Base-by-base conservation (phyloP, 129 eudicot species). In the Deinandra increscens region DNA sequence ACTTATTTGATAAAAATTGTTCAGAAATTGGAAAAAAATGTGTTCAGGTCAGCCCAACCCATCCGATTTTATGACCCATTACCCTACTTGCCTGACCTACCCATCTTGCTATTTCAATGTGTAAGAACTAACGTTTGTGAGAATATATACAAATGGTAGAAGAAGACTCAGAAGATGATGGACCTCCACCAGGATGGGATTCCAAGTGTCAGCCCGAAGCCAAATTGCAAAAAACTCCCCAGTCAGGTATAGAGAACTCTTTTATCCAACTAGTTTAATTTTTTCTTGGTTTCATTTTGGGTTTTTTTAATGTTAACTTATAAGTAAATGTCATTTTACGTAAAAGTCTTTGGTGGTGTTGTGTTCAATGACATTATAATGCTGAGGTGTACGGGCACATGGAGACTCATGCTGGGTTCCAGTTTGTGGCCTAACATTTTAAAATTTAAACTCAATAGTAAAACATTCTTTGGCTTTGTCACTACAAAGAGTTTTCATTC, bases 131-230 rank as follows among this genome's bases (percentile, higher is more conserved):
- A 53, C 53, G 9, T 19, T 4, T 69, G 37, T 49, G 49, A 50
- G 51, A 19, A 55, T 79, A 70, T 70, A 71, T 61, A 18, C 66
- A 75, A 46, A 68, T 78, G 76, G 81, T 48, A 48, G 66, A 56
- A 42, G 66, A 68, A 19, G 76, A 79, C 36, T 75, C 73, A 0
- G 87, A 69, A 36, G 82, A 73, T 6, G 79, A 72, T 9, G 83
- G 84, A 41, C 81, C 69, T 26, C 82, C 86, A 15, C 82, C 82
- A 9, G 89, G 84, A 29, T 81, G 86, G 86, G 75, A 79, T 55
- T 37, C 68, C 50, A 43, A 64, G 9, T 23, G 31, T 64, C 77
- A 67, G n/a, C 53, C 75, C 0, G 75, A 73, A 39, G 53, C 80
- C 18, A 43, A 72, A 1, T 5, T 70, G 38, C 72, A 59, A 64